Conservation (phyloP, 139 green algal species). For the Picocystis salinarum region DNA sequence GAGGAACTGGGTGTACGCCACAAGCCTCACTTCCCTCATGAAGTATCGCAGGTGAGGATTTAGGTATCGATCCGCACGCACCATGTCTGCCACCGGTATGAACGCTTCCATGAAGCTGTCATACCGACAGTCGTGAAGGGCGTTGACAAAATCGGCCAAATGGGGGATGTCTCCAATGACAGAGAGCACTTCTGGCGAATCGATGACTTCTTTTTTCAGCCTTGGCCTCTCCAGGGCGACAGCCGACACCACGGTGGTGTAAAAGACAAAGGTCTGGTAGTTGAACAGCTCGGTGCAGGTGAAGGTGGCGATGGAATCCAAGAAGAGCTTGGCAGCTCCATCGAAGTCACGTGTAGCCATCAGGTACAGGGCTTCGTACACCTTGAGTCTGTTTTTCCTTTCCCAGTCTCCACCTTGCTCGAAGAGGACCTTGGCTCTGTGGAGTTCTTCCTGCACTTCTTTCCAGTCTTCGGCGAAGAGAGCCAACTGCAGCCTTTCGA, state of each 20-base stretch:
- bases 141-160: conserved; percentile 57
- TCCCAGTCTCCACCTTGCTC: conserved; percentile 88
- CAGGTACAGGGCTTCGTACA: conserved; percentile 83
- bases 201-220: conserved; percentile 50
- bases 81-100: conserved; percentile 21
- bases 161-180: conserved; percentile 68
- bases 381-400: conserved; percentile 96
- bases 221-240: conserved; percentile 44
- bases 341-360: conserved; percentile 73
- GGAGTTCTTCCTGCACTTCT: conserved; percentile 44
- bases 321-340: conserved; percentile 62
- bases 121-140: conserved; percentile 83
- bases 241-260: conserved; percentile 62
- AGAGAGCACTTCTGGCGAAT: conserved; percentile 82
- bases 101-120: conserved; percentile 58
- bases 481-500: conserved; percentile 60
- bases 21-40: conserved; percentile 66
- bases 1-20: conserved; percentile 87
- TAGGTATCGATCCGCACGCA: conserved; percentile 59
- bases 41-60: conserved; percentile 77
- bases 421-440: conserved; percentile 44
- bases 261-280: conserved; percentile 63
- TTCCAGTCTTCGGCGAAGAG: conserved; percentile 54
- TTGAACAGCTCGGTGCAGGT: conserved; percentile 40
- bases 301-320: conserved; percentile 92